A percentile compares a stretch with the other conserved stretches of the same genome.
Evolutionary conservation across 345 rosid genomes (phyloP).

Genomic region (Psidium friedrichsthalianum): DNA sequence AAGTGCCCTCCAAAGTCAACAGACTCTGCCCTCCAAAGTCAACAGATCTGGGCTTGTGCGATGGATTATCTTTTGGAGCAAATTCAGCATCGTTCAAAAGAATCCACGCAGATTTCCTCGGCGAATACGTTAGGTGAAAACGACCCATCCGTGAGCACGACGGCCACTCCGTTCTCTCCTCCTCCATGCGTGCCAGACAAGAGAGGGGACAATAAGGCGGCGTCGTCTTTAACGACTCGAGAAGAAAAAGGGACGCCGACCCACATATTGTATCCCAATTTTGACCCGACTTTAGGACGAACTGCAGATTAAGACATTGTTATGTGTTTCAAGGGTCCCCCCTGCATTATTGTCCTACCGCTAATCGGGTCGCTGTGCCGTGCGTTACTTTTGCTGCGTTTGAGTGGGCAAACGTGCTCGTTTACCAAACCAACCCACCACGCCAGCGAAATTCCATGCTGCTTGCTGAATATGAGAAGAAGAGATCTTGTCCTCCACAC

Average conservation of each 20-base stretch:
- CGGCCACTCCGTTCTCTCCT: background rate
- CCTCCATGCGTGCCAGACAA: background rate
- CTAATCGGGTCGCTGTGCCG: background rate
- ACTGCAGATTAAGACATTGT: background rate
- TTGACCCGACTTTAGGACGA: background rate
- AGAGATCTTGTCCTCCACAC: background rate
- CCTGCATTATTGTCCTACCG: background rate
- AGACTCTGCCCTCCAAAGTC: background rate
- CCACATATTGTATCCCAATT: background rate
- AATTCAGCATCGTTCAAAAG: background rate
- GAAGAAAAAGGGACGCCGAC: background rate
- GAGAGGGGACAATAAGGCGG: background rate
- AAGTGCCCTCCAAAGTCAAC: background rate
- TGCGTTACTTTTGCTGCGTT: background rate
- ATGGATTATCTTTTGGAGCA: background rate
- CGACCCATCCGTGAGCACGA: background rate
- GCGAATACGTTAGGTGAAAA: background rate
- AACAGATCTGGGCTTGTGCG: background rate
- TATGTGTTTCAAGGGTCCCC: background rate
- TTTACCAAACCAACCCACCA: background rate
- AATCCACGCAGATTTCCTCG: background rate
- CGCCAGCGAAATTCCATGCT: background rate
- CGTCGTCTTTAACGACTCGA: background rate
- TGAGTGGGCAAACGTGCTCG: background rate
- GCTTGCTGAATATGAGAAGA: background rate